Percentiles rank a stretch among this genome's conserved stretches.
Evolutionary conservation across 2,329 filamentous ascomycete genomes (phyloP).

Genomic region (Alternaria hordeiaustralica): DNA sequence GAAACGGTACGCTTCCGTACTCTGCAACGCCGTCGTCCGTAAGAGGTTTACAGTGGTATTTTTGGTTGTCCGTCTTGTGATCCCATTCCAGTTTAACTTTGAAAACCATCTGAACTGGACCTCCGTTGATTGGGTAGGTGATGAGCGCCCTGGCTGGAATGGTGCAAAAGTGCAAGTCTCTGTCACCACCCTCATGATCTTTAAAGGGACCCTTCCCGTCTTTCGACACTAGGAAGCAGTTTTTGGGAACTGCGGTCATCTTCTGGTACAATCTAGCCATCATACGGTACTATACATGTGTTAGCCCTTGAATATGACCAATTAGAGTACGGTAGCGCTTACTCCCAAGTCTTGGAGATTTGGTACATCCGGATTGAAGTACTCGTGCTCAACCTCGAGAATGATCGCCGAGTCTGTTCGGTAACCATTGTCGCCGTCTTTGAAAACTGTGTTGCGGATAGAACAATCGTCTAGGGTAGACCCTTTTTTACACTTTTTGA

Average conservation of each 20-base stretch:
- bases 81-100: slow-evolving; percentile 1
- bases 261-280: slow-evolving; percentile 2
- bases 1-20: not conserved
- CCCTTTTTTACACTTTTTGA: not conserved
- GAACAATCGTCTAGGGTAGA: not conserved
- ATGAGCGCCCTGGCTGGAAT: slow-evolving; percentile 1
- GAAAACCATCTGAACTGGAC: not conserved
- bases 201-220: no score
- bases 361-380: not conserved
- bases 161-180: not conserved
- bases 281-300: not conserved
- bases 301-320: not conserved
- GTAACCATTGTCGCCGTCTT: not conserved
- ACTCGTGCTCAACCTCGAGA: not conserved
- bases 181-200: no score
- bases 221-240: no score
- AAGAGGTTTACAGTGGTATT: no score
- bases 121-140: slow-evolving; percentile 2
- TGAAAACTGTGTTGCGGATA: not conserved
- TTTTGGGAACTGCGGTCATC: not conserved
- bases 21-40: not conserved
- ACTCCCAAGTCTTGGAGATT: slow-evolving; percentile 2
- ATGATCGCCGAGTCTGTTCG: not conserved
- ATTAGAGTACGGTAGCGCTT: not conserved
- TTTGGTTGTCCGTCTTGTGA: no score